Conservation (phyloP, 352 stramenopile genomes). For the Pythium grandisporangium region DNA sequence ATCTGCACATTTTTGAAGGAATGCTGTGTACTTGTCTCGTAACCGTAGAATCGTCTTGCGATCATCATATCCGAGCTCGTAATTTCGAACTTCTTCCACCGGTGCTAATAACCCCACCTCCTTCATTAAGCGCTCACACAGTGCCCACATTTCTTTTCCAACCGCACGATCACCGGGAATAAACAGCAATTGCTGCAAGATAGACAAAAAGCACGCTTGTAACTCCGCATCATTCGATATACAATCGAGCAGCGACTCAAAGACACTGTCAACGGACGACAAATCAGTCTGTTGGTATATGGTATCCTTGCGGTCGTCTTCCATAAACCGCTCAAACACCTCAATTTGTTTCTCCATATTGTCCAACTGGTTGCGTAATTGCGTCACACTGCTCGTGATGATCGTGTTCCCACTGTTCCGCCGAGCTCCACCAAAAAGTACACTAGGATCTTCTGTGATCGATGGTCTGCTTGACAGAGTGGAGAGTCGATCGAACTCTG, state of each 20-base stretch:
- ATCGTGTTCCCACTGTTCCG: slow-evolving; percentile 22
- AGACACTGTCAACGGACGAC: slow-evolving; percentile 59
- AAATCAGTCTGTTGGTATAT: slow-evolving; percentile 79
- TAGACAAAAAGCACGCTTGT: slow-evolving; percentile 62
- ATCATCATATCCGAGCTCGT: slow-evolving; percentile 73
- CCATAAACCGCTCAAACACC: slow-evolving; percentile 84
- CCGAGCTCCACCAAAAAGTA: background rate
- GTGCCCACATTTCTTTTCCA: slow-evolving; percentile 83
- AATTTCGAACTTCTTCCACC: slow-evolving; percentile 74
- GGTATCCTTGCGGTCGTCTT: slow-evolving; percentile 80
- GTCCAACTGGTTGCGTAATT: slow-evolving; percentile 74
- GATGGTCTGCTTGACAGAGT: slow-evolving; percentile 9
- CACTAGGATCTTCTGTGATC: slow-evolving; percentile 11
- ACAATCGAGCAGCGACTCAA: slow-evolving; percentile 40
- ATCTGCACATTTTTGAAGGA: slow-evolving; percentile 58
- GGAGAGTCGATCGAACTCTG: slow-evolving; percentile 11
- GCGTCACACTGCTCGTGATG: slow-evolving; percentile 61
- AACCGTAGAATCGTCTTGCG: slow-evolving; percentile 68
- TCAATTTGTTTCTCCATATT: slow-evolving; percentile 87
- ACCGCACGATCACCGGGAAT: slow-evolving; percentile 72
- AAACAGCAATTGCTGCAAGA: slow-evolving; percentile 82
- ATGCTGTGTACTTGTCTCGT: slow-evolving; percentile 67
- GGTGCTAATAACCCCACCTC: slow-evolving; percentile 66
- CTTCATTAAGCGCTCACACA: slow-evolving; percentile 70
- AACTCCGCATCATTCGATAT: slow-evolving; percentile 54